These are phyloP conservation scores for Thraustochytrium striatum DNA, from an alignment of 352 stramenopile species.

Conservation along the genomic window DNA sequence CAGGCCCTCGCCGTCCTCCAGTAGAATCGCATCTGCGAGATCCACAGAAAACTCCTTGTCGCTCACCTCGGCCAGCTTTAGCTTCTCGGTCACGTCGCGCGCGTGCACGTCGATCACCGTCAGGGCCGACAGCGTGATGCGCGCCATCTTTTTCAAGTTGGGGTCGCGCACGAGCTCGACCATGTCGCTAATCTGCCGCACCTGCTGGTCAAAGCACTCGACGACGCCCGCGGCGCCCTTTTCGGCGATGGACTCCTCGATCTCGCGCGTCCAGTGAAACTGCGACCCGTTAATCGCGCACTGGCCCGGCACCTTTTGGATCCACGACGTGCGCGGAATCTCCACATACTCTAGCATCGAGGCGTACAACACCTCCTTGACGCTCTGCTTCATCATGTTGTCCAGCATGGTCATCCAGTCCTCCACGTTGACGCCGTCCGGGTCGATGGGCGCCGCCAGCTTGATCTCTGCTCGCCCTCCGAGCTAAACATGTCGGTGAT, in stretches of 20 bases:
- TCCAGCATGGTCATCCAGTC: conserved; percentile 89
- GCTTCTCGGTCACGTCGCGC: conserved; percentile 79
- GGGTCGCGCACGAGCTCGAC: conserved; percentile 77
- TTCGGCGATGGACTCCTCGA: conserved; percentile 75
- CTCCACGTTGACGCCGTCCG: conserved; percentile 88
- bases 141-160: conserved; percentile 77
- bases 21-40: conserved; percentile 88
- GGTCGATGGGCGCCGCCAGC: conserved; percentile 76
- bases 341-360: conserved; percentile 84
- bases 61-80: conserved; percentile 73
- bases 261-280: conserved; percentile 88
- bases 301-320: conserved; percentile 85
- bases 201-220: conserved; percentile 80
- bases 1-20: conserved; percentile 61
- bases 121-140: conserved; percentile 82
- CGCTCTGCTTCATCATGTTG: conserved; percentile 81
- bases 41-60: conserved; percentile 86
- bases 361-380: conserved; percentile 82
- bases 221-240: conserved; percentile 76
- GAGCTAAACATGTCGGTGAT: conserved; percentile 82
- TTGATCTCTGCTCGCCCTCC: conserved; percentile 80
- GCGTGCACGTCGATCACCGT: conserved; percentile 91
- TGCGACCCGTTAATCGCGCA: conserved; percentile 89
- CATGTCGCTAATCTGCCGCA: conserved; percentile 87
- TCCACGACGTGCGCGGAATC: conserved; percentile 84